phyloP scores from a whole-genome alignment of 1,284 basidiomycete species.

The Fomitopsis schrenkii region DNA sequence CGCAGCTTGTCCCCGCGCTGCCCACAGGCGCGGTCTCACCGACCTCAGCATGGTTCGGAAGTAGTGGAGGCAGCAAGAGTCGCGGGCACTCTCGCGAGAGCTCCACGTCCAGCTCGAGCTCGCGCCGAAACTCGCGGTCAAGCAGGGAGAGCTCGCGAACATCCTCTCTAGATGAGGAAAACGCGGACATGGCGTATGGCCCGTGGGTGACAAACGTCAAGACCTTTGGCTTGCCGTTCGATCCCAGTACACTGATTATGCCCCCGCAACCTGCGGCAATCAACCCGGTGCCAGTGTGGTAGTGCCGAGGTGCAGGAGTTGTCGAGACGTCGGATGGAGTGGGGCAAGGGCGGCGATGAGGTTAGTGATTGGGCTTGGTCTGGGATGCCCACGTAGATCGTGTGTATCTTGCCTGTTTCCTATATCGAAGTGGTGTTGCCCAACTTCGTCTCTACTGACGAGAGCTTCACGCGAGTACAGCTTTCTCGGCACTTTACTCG shows the following conservation, averaged over 20 bases:
- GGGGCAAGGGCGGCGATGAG: background rate
- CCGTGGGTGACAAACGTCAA: conserved; percentile 29
- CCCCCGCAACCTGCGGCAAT: conserved; percentile 24
- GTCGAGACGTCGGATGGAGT: background rate
- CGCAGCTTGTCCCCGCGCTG: conserved; percentile 4
- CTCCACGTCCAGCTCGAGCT: conserved; percentile 21
- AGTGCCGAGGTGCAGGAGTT: background rate
- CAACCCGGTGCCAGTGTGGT: conserved; percentile 14
- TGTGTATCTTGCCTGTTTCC: background rate
- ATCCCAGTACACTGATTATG: conserved; percentile 22
- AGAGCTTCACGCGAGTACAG: background rate
- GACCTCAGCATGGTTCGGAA: conserved; percentile 9
- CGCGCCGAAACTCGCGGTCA: conserved; percentile 4
- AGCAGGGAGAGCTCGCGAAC: background rate
- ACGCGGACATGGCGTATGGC: conserved; percentile 11
- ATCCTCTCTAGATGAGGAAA: conserved; percentile 7
- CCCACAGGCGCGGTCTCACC: conserved; percentile 10
- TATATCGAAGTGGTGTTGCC: conserved; percentile 7
- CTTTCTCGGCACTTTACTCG: too few species aligned
- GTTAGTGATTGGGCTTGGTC: background rate
- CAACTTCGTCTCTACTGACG: conserved; percentile 1
- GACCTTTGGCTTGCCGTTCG: conserved; percentile 22
- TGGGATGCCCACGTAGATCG: conserved; percentile 7
- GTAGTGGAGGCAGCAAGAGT: conserved; percentile 9
- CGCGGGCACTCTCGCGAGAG: conserved; percentile 11